These are phyloP conservation scores for Phytopythium litorale DNA, from an alignment of 352 stramenopile species.

Conservation along the genomic window DNA sequence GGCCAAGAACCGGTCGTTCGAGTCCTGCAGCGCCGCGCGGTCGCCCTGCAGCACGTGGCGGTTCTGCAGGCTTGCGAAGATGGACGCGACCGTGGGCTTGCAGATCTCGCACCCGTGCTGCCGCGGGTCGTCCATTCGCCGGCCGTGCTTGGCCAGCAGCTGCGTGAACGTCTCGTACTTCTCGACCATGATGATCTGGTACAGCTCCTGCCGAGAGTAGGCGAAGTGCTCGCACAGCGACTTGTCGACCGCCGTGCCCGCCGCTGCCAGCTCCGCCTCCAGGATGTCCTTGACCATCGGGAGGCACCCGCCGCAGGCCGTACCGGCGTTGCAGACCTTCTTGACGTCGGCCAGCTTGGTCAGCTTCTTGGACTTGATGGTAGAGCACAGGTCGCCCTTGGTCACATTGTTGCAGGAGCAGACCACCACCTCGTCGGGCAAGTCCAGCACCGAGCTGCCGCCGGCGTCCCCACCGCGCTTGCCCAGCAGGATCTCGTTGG, in stretches of 20 bases:
- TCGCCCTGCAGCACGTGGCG: slow-evolving; percentile 79
- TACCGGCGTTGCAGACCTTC: slow-evolving; percentile 83
- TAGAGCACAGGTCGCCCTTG: slow-evolving; percentile 67
- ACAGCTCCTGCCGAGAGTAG: slow-evolving; percentile 88
- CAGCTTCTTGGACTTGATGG: slow-evolving; percentile 77
- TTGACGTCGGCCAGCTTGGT: slow-evolving; percentile 74
- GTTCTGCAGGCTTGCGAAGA: slow-evolving; percentile 90
- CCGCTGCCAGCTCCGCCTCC: slow-evolving; percentile 71
- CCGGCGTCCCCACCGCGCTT: slow-evolving; percentile 27
- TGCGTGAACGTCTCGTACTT: slow-evolving; percentile 87
- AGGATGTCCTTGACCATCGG: slow-evolving; percentile 89
- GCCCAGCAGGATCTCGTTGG: slow-evolving; percentile 55
- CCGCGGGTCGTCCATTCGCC: slow-evolving; percentile 30
- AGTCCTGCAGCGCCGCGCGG: slow-evolving; percentile 84
- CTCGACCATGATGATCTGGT: slow-evolving; percentile 83
- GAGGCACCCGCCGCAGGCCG: slow-evolving; percentile 89
- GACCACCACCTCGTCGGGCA: slow-evolving; percentile 81
- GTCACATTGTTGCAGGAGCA: slow-evolving; percentile 94
- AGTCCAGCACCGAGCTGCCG: slow-evolving; percentile 39
- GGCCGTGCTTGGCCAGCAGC: slow-evolving; percentile 76
- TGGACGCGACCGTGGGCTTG: slow-evolving; percentile 89
- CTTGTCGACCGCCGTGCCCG: slow-evolving; percentile 86
- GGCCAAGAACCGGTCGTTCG: slow-evolving; percentile 90
- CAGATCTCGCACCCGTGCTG: slow-evolving; percentile 90
- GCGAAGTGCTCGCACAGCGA: slow-evolving; percentile 90